Percentiles rank a stretch among this genome's conserved stretches.
Conservation (phyloP, 371 early-diverging fungal species). For the Actinomortierella wolfii region DNA sequence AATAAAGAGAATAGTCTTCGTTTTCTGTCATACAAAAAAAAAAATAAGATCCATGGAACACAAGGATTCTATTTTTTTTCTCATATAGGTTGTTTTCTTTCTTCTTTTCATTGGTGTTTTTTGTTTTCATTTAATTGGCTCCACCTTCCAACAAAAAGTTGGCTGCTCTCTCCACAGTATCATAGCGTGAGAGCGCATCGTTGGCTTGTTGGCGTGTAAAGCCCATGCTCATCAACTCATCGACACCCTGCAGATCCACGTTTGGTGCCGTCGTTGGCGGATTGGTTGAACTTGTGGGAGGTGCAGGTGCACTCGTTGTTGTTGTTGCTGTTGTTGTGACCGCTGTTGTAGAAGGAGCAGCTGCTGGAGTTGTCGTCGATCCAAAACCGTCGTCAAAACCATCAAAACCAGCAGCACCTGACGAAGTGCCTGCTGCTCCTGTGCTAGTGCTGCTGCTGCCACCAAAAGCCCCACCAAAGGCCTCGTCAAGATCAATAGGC, state of each 20-base stretch:
- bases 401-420: slow-evolving; percentile 23
- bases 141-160: slow-evolving; percentile 74
- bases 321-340: slow-evolving; percentile 3
- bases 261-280: slow-evolving; percentile 19
- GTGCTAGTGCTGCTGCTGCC: too few species aligned
- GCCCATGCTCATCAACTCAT: slow-evolving; percentile 73
- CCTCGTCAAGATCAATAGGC: slow-evolving; percentile 31
- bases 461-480: slow-evolving; percentile 33
- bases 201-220: slow-evolving; percentile 76
- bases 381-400: slow-evolving; percentile 36
- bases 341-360: slow-evolving; percentile 3
- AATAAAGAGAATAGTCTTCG: too few species aligned
- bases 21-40: too few species aligned
- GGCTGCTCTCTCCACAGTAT: slow-evolving; percentile 75
- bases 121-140: not conserved
- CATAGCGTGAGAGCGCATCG: slow-evolving; percentile 76
- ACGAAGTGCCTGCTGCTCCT: too few species aligned
- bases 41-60: too few species aligned
- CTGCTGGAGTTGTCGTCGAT: not conserved
- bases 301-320: not conserved
- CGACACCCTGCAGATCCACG: slow-evolving; percentile 41
- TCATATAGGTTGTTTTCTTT: too few species aligned
- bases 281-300: not conserved
- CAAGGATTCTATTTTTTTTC: too few species aligned
- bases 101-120: too few species aligned